Percentiles rank a stretch among this genome's conserved stretches.
These are phyloP conservation scores for Yarrowia sp. DNA, from an alignment of 805 yeast genomes.

Conservation along the genomic window DNA sequence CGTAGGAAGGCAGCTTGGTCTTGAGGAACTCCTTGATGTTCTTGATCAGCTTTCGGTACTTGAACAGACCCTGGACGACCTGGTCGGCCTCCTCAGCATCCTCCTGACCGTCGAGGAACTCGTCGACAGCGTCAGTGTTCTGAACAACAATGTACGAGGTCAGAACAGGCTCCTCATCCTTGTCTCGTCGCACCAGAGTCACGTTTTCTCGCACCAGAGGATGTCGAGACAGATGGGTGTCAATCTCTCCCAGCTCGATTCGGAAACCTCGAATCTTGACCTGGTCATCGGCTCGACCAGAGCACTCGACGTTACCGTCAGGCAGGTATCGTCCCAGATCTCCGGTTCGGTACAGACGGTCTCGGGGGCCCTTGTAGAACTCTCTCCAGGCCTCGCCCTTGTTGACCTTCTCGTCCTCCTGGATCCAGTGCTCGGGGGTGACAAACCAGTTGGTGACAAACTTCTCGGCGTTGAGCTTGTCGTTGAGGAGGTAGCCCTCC, in stretches of 20 bases:
- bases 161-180: constrained; percentile 86
- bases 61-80: constrained; percentile 73
- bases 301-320: constrained; percentile 96
- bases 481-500: constrained; percentile 91
- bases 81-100: constrained; percentile 49
- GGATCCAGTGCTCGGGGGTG: constrained; percentile 58
- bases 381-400: constrained; percentile 60
- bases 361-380: constrained; percentile 91
- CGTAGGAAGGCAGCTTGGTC: constrained; percentile 86
- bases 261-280: constrained; percentile 98
- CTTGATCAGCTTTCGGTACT: constrained; percentile 70
- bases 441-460: constrained; percentile 91
- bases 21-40: constrained; percentile 79
- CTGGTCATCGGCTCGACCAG: constrained; percentile 99
- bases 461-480: constrained; percentile 82
- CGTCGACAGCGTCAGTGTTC: constrained; percentile 41
- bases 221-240: constrained; percentile 93
- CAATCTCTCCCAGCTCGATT: constrained; percentile 97
- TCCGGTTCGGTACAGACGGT: constrained; percentile 93
- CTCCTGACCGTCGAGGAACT: constrained; percentile 43
- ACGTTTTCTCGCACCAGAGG: constrained; percentile 87
- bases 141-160: constrained; percentile 86
- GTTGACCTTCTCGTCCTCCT: constrained; percentile 47
- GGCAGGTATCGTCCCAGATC: constrained; percentile 95
- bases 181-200: constrained; percentile 87